Evolutionary conservation across 2,329 filamentous ascomycete genomes (phyloP).

Genomic region (Colletotrichum endophyticum): DNA sequence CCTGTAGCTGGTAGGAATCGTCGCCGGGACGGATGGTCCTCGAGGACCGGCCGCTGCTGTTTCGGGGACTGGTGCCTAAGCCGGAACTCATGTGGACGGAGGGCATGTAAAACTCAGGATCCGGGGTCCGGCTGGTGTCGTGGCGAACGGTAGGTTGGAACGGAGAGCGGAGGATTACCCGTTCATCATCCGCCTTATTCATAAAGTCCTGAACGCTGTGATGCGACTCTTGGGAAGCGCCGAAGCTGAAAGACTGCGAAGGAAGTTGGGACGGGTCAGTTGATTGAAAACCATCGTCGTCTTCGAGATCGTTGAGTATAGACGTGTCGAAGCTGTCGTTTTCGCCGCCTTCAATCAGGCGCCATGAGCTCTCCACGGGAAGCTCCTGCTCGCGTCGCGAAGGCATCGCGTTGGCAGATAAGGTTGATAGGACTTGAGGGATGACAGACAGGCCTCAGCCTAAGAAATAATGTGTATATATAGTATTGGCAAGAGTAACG

Average conservation of each 20-base stretch:
- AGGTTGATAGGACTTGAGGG: not conserved
- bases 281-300: constrained; percentile 42
- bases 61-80: constrained; percentile 31
- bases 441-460: not conserved
- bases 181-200: constrained; percentile 58
- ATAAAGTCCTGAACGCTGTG: constrained; percentile 59
- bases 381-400: constrained; percentile 29
- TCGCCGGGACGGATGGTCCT: constrained; percentile 34
- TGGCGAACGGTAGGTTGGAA: constrained; percentile 57
- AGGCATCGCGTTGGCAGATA: constrained; percentile 2
- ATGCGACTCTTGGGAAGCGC: constrained; percentile 51
- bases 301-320: constrained; percentile 49
- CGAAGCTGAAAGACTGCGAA: constrained; percentile 45
- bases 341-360: constrained; percentile 63
- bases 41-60: constrained; percentile 38
- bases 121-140: constrained; percentile 41
- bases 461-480: not conserved
- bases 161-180: constrained; percentile 58
- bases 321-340: constrained; percentile 66
- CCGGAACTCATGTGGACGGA: constrained; percentile 39
- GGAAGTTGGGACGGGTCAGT: constrained; percentile 54
- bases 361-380: constrained; percentile 62
- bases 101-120: constrained; percentile 61
- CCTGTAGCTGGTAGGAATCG: constrained; percentile 26
- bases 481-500: not conserved